Evolutionary conservation across 2,329 filamentous ascomycete species (phyloP).

Genomic region (Clarireedia hainanense): DNA sequence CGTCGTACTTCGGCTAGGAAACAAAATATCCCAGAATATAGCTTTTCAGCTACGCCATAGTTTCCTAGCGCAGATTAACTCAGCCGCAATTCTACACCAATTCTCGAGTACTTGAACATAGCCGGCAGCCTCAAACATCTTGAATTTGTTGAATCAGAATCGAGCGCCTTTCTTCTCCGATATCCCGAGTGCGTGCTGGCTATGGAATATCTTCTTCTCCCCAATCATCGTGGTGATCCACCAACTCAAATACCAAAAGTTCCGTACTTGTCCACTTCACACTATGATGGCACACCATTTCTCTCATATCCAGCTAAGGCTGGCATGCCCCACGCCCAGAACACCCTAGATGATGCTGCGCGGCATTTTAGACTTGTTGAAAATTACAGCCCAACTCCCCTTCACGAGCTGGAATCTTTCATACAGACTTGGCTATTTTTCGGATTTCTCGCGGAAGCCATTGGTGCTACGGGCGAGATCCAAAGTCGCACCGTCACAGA

Average conservation of each 20-base stretch:
- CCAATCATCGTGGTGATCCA: conserved; percentile 6
- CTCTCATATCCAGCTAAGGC: conserved; percentile 21
- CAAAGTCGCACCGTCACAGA: too few relatives aligned
- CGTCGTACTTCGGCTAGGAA: too few relatives aligned
- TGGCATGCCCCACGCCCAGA: conserved; percentile 10
- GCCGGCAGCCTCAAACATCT: too few relatives aligned
- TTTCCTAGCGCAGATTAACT: too few relatives aligned
- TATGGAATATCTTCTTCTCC: conserved; percentile 14
- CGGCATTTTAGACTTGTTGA: conserved; percentile 10
- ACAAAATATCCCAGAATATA: too few relatives aligned
- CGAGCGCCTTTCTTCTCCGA: too few relatives aligned
- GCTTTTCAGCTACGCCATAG: too few relatives aligned
- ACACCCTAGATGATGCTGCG: neutral
- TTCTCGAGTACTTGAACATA: too few relatives aligned
- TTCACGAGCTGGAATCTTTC: conserved; percentile 22
- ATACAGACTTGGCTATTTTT: conserved; percentile 32
- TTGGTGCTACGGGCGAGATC: conserved; percentile 13
- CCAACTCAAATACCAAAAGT: conserved; percentile 15
- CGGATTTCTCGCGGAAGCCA: conserved; percentile 27
- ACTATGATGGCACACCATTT: conserved; percentile 26
- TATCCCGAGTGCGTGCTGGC: too few relatives aligned
- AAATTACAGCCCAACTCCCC: conserved; percentile 17
- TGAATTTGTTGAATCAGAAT: too few relatives aligned
- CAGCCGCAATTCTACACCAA: too few relatives aligned
- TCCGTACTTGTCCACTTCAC: conserved; percentile 20